Base-by-base conservation (phyloP, 345 rosid genomes). In the Rhodamnia rubescens region DNA sequence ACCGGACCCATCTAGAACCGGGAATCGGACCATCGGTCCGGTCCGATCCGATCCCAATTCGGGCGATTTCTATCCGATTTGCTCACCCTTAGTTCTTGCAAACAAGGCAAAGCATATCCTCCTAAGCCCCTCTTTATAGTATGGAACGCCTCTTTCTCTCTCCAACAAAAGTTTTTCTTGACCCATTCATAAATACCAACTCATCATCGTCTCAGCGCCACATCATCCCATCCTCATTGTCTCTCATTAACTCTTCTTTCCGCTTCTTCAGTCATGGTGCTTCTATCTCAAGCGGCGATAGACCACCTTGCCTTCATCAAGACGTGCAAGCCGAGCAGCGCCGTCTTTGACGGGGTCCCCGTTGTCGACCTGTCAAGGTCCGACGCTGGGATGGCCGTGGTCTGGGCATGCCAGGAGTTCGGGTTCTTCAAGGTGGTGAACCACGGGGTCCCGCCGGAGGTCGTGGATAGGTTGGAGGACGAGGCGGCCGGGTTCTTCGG, bases 361-460 rank as follows among this genome's bases (percentile, higher is more conserved):
- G 89, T 92, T n/a, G 89, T 97, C 22, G 89, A 95, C 93, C 61
- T 95, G 21, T 55, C 74, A 49, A 88, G 93, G 90, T 96, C 98
- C 6, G 89, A 92, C 44, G 98, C 98, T 11, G 90, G 89, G 50
- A 51, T 61, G 49, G 92, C 40, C n/a, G 86, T 97, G 7, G 92
- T 94, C 1, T 83, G 88, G 42, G 97, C 98, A 12, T 97, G 95
- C 58, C 92, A 90, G 85, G 96, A 95, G 61, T 90, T 93, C 32
- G 99, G 99, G 9, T 94, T 94, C 92, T 94, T 96, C 91, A 95
- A 94, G 86, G 92, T 96, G 81, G 93, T 94, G 86, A 92, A 93
- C 87, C 99, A 96, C 88, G 97, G 95, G 11, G 92, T 96, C 85
- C 90, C 95, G 57, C 51, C 86, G 69, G 98, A 92, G 61, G 83